A percentile compares a stretch with the other conserved stretches of the same genome.
Conservation (phyloP, 2,329 filamentous ascomycete genomes). For the Elsinoe perseae region DNA sequence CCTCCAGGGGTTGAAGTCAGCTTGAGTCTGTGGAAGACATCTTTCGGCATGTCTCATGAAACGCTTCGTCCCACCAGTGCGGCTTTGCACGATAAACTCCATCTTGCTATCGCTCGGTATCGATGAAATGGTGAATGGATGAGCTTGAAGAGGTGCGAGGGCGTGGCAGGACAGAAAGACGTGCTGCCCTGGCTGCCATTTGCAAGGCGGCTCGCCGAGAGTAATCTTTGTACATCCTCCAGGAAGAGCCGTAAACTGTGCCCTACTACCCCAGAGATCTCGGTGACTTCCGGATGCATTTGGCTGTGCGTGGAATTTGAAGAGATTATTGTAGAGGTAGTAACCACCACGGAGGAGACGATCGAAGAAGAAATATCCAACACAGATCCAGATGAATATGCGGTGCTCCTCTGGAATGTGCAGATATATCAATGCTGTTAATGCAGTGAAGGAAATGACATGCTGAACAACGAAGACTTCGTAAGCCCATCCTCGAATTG, state of each 20-base stretch:
- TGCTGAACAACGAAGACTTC: constrained; percentile 65
- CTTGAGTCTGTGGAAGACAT: constrained; percentile 14
- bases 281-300: constrained; percentile 16
- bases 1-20: constrained; percentile 13
- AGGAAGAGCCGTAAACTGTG: constrained; percentile 36
- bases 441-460: constrained; percentile 51
- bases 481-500: constrained; percentile 58
- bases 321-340: constrained; percentile 34
- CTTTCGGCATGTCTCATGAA: constrained; percentile 47
- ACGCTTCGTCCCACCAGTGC: constrained; percentile 45
- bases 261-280: constrained; percentile 17
- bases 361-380: constrained; percentile 57
- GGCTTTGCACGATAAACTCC: constrained; percentile 50
- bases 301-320: constrained; percentile 34
- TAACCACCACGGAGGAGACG: constrained; percentile 43
- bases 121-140: constrained; percentile 57
- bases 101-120: constrained; percentile 48
- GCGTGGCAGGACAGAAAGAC: constrained; percentile 53
- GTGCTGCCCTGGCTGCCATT: constrained; percentile 57
- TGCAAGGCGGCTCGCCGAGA: constrained; percentile 47
- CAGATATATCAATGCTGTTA: constrained; percentile 56
- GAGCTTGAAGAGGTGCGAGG: constrained; percentile 51
- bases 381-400: constrained; percentile 55
- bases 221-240: constrained; percentile 51
- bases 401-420: constrained; percentile 54